Evolutionary conservation across 73 alveolate species (phyloP).

Genomic region (Durusdinium trenchii): DNA sequence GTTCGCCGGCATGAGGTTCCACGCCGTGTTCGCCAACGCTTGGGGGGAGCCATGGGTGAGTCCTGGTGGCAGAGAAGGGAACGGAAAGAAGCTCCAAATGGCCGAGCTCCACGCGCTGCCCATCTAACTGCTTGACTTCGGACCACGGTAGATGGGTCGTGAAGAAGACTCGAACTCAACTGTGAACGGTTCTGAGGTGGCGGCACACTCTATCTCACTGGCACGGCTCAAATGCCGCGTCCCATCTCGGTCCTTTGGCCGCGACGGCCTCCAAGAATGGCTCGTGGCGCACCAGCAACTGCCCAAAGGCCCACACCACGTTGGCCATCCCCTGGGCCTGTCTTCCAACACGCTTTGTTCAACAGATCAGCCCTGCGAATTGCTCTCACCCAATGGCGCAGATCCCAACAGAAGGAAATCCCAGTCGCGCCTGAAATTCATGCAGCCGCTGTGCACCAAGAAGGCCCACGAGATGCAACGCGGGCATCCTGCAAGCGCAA

Average conservation of each 20-base stretch:
- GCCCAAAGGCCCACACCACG: too few relatives aligned
- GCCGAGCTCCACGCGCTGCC: neutral
- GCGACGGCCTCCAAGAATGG: neutral
- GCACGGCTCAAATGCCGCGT: neutral
- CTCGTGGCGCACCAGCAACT: too few relatives aligned
- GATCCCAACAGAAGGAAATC: neutral
- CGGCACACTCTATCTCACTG: neutral
- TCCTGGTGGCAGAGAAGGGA: neutral
- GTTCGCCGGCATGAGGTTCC: neutral
- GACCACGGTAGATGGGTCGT: too few relatives aligned
- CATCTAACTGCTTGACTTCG: neutral
- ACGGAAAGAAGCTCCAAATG: neutral
- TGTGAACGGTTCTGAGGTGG: neutral
- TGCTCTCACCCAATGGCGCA: too few relatives aligned
- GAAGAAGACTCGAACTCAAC: neutral
- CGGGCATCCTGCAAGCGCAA: neutral
- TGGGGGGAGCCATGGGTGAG: neutral
- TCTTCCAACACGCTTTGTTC: neutral
- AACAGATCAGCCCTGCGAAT: too few relatives aligned
- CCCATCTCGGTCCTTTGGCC: neutral
- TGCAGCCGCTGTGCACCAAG: neutral
- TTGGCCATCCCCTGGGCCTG: neutral
- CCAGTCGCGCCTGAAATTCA: neutral
- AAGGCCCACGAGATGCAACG: neutral
- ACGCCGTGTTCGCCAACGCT: neutral